phyloP scores from a whole-genome alignment of 176 grass and related monocot species.

The Aegilops tauschii region DNA sequence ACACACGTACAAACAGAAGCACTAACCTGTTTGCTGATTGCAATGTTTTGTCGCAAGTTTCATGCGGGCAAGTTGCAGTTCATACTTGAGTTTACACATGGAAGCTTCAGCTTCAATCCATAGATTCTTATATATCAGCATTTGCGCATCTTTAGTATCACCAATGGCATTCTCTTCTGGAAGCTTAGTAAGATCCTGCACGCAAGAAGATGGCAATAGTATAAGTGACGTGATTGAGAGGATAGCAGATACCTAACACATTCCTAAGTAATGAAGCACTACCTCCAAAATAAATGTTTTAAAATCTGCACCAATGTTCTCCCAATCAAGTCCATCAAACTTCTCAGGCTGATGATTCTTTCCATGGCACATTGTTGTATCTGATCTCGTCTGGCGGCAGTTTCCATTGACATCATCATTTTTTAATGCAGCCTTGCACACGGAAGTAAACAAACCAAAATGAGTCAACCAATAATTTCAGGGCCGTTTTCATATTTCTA shows the following conservation, averaged over 20 bases:
- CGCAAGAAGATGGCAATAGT: conserved; percentile 4
- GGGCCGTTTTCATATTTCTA: background rate
- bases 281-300: conserved; percentile 40
- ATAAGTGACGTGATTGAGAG: background rate
- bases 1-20: background rate
- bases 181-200: conserved; percentile 50
- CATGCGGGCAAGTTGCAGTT: conserved; percentile 46
- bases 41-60: conserved; percentile 3
- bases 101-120: conserved; percentile 72
- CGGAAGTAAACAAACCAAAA: conserved; percentile 4
- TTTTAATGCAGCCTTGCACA: conserved; percentile 17
- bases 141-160: conserved; percentile 25
- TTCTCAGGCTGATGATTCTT: conserved; percentile 25
- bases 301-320: conserved; percentile 16
- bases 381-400: background rate
- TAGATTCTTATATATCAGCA: conserved; percentile 54
- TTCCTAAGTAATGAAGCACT: background rate
- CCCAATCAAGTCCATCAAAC: background rate
- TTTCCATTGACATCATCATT: background rate
- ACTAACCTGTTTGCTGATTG: conserved; percentile 27
- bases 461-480: background rate
- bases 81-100: conserved; percentile 62
- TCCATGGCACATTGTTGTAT: background rate
- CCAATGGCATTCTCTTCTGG: conserved; percentile 21
- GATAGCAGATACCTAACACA: background rate